A percentile compares a stretch with the other conserved stretches of the same genome.
These are phyloP conservation scores for Oropetium thomaeum DNA, from an alignment of 176 grass and related monocot genomes.

Conservation along the genomic window DNA sequence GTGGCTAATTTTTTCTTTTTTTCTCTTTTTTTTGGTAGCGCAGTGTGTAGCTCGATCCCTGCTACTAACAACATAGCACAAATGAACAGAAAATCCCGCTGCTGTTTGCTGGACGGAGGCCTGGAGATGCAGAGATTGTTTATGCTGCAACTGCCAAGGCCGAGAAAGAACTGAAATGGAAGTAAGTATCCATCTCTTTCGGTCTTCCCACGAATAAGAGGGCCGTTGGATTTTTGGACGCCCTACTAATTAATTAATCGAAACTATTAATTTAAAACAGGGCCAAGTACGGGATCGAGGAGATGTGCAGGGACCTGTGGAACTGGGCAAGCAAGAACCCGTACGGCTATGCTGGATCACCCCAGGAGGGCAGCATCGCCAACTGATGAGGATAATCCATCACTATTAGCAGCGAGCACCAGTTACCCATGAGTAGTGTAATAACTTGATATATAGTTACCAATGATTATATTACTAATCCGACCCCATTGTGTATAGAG, in stretches of 20 bases:
- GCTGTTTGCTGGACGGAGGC: conserved; percentile 59
- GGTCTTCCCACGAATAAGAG: too few relatives aligned
- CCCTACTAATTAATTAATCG: too few relatives aligned
- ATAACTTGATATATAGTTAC: conserved; percentile 3
- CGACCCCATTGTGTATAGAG: conserved; percentile 2
- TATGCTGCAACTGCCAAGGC: conserved; percentile 70
- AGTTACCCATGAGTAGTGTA: too few relatives aligned
- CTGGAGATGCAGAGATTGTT: conserved; percentile 72
- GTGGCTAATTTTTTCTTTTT: too few relatives aligned
- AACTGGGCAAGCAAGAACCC: conserved; percentile 96
- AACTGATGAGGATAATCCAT: neutral
- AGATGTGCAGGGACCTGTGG: conserved; percentile 98
- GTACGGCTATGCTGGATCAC: conserved; percentile 58
- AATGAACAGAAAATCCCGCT: conserved; percentile 64
- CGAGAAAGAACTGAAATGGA: conserved; percentile 83
- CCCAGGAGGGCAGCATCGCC: conserved; percentile 29
- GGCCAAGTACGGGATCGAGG: conserved; percentile 74
- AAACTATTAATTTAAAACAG: too few relatives aligned
- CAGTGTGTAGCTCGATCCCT: too few relatives aligned
- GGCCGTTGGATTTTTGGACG: too few relatives aligned
- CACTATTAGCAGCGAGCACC: neutral
- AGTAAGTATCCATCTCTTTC: too few relatives aligned
- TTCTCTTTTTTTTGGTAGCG: too few relatives aligned
- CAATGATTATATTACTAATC: neutral
- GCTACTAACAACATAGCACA: too few relatives aligned